phyloP scores from a whole-genome alignment of 1,284 basidiomycete species.

The Uromyces viciae-fabae region DNA sequence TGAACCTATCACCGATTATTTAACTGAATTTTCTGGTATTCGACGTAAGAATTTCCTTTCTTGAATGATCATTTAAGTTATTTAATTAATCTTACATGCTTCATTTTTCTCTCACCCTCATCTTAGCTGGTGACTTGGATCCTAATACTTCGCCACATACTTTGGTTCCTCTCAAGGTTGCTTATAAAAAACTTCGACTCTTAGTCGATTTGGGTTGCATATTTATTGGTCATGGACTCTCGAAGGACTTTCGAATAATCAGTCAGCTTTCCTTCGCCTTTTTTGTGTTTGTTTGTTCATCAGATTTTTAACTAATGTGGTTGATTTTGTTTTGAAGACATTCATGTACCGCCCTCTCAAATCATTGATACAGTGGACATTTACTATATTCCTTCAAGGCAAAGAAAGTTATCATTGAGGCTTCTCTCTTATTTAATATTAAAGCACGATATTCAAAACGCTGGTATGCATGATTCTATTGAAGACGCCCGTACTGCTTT shows the following conservation, averaged over 20 bases:
- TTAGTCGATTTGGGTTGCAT: constrained; percentile 92
- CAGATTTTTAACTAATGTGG: background rate
- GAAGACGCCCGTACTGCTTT: constrained; percentile 82
- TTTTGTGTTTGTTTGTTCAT: background rate
- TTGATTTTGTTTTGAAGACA: constrained; percentile 62
- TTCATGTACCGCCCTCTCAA: constrained; percentile 88
- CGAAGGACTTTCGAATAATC: constrained; percentile 98
- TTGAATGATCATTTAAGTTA: background rate
- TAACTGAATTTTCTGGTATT: constrained; percentile 95
- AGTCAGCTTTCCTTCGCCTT: constrained; percentile 62
- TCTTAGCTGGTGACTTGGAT: constrained; percentile 81
- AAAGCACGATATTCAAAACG: constrained; percentile 83
- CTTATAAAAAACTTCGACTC: constrained; percentile 94
- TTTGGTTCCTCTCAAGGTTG: constrained; percentile 86
- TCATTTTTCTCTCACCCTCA: constrained; percentile 28
- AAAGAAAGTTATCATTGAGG: constrained; percentile 82
- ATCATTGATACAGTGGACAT: constrained; percentile 96
- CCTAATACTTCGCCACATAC: constrained; percentile 77
- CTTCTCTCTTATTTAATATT: constrained; percentile 93
- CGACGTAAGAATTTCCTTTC: constrained; percentile 64
- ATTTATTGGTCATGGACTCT: constrained; percentile 96
- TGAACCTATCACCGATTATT: constrained; percentile 88
- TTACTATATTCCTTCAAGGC: constrained; percentile 75
- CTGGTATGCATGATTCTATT: constrained; percentile 85
- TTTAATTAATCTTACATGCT: too few species aligned